Conservation (phyloP, 2,329 filamentous ascomycete genomes). For the Pseudogymnoascus sp. region DNA sequence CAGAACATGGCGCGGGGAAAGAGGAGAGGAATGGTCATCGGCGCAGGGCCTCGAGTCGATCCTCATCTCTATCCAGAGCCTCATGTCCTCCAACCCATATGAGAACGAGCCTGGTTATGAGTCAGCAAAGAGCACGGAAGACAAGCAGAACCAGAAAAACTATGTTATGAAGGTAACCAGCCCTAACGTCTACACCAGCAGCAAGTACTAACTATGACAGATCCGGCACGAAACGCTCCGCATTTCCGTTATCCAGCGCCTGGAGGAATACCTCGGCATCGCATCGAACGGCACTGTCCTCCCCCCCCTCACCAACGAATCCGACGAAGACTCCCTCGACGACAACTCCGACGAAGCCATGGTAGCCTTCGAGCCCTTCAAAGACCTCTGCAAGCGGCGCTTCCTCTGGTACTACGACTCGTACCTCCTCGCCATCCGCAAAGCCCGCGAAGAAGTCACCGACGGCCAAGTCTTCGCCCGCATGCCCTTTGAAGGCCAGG, state of each 20-base stretch:
- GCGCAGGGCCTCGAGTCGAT: constrained; percentile 94
- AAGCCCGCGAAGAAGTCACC: constrained; percentile 56
- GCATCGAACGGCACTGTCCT: constrained; percentile 38
- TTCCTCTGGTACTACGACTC: constrained; percentile 96
- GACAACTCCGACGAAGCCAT: constrained; percentile 39
- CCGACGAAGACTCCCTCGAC: constrained; percentile 33
- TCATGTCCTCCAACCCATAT: constrained; percentile 91
- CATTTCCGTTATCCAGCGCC: constrained; percentile 74
- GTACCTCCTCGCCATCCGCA: constrained; percentile 65
- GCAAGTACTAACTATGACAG: constrained; percentile 37
- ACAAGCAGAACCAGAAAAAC: constrained; percentile 65
- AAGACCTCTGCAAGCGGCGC: constrained; percentile 79
- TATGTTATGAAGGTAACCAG: constrained; percentile 68
- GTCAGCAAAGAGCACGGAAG: constrained; percentile 56
- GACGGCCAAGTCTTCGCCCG: constrained; percentile 59
- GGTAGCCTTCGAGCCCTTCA: constrained; percentile 74
- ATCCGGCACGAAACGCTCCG: constrained; percentile 87
- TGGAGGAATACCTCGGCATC: constrained; percentile 73
- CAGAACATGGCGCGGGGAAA: constrained; percentile 88
- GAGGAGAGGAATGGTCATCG: constrained; percentile 91
- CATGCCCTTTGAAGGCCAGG: constrained; percentile 78
- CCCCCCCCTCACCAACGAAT: constrained; percentile 24
- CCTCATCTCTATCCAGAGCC: constrained; percentile 87
- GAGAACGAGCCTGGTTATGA: constrained; percentile 96
- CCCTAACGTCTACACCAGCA: not conserved